Base-by-base conservation (phyloP, 345 rosid genomes). In the Luvunga scandens region DNA sequence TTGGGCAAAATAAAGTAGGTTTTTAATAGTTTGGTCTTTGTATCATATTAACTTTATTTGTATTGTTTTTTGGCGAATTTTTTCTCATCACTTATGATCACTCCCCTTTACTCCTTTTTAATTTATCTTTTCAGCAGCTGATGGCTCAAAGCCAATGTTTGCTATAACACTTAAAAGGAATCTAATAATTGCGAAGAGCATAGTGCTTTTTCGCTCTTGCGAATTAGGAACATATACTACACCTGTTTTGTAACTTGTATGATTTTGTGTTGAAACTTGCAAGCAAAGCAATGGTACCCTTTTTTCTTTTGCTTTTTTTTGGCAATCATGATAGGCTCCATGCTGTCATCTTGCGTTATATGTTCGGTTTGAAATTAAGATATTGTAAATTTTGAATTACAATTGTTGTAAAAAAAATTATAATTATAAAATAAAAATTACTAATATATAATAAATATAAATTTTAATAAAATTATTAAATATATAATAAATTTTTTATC, bases 141-240 rank as follows among this genome's bases (percentile, higher is more conserved):
- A 24, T 16, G 16, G 34, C 18, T n/a, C n/a, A 14, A 72, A 14
- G 76, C 74, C 76, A 56, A 63, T 53, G 76, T 61, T 78, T 39
- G 79, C 73, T 78, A 63, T 69, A 69, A 55, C n/a, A n/a, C 13
- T 14, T 30, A 13, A 69, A 38, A n/a, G 5, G 19, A 39, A 36
- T 70, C 66, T 72, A 77, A 60, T 66, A 25, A 19, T 30, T 50
- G n/a, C n/a, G 27, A 48, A 24, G 13, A 3, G 14, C 12, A 22
- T 71, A 39, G 16, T 9, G 18, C 61, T 28, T 7, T 70, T 22
- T 38, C 21, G 18, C 33, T 7, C 24, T 38, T 25, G 33, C 42
- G 57, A 69, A 69, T 25, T 50, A 16, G 28, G 4, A 24, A 2
- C 8, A 42, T 21, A 45, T 45, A 25, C 60, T 9, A 12, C 7